Percentiles rank a stretch among this genome's conserved stretches.
Evolutionary conservation across 1,139 yeast species (phyloP).

Genomic region (Schizosaccharomyces versatilis): DNA sequence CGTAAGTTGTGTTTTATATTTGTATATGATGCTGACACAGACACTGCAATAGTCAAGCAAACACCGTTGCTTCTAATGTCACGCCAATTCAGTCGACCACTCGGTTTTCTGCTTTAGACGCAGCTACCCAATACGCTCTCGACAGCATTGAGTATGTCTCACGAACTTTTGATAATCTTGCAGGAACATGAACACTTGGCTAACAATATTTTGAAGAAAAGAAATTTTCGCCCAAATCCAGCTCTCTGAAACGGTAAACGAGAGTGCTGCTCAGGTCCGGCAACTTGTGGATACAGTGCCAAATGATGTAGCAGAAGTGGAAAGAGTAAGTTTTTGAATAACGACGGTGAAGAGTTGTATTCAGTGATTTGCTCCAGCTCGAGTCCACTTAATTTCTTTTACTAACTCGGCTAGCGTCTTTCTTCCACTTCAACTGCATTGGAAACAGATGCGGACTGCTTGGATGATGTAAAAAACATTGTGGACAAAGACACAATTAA

Average conservation of each 20-base stretch:
- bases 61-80: conserved; percentile 32
- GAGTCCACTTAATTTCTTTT: background rate
- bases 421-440: conserved; percentile 50
- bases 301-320: conserved; percentile 54
- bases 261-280: conserved; percentile 41
- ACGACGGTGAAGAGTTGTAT: no score
- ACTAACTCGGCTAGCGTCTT: conserved; percentile 15
- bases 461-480: conserved; percentile 25
- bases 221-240: conserved; percentile 69
- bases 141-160: conserved; percentile 39
- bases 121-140: conserved; percentile 47
- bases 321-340: conserved; percentile 23
- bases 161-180: background rate
- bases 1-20: conserved; percentile 1
- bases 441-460: conserved; percentile 31
- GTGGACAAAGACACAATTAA: conserved; percentile 22
- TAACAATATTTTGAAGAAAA: conserved; percentile 17
- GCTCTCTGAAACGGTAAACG: conserved; percentile 55
- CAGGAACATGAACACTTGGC: background rate
- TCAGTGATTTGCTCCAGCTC: background rate
- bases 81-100: conserved; percentile 54
- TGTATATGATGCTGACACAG: background rate
- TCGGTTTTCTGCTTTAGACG: conserved; percentile 67
- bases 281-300: conserved; percentile 62
- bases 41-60: conserved; percentile 13